Evolutionary conservation across 768 basidiomycete genomes (phyloP).

Genomic region (Cyclocybe cylindracea): DNA sequence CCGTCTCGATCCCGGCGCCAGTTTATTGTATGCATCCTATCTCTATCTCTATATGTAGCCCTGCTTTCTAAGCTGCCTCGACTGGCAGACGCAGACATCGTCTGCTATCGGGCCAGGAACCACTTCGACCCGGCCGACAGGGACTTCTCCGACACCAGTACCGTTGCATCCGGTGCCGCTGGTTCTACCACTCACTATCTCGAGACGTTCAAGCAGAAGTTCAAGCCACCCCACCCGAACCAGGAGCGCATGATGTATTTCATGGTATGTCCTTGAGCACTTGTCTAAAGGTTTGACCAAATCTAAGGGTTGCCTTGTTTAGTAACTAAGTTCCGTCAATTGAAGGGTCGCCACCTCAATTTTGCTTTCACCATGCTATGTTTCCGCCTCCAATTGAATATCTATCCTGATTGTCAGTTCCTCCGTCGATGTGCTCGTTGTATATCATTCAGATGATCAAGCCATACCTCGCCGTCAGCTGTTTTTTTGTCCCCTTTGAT

Average conservation of each 20-base stretch:
- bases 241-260: conserved; percentile 35
- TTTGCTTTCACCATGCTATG: no score
- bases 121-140: conserved; percentile 37
- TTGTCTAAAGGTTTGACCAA: neutral
- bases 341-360: no score
- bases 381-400: no score
- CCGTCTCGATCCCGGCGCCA: conserved; percentile 80
- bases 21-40: conserved; percentile 63
- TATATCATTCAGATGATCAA: no score
- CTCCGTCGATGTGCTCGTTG: no score
- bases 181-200: conserved; percentile 27
- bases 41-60: neutral
- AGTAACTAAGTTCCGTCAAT: no score
- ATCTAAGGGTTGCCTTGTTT: no score
- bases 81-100: conserved; percentile 63
- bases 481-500: no score
- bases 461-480: no score
- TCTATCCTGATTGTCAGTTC: no score
- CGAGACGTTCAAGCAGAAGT: conserved; percentile 46
- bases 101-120: conserved; percentile 28
- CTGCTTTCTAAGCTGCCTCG: neutral
- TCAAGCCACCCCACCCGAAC: conserved; percentile 36
- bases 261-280: conserved; percentile 19
- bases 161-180: conserved; percentile 34
- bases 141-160: conserved; percentile 37